Evolutionary conservation across 2,329 filamentous ascomycete species (phyloP), one percentile per base, ranked within the genome.

Genomic region (Tolypocladium inflatum): DNA sequence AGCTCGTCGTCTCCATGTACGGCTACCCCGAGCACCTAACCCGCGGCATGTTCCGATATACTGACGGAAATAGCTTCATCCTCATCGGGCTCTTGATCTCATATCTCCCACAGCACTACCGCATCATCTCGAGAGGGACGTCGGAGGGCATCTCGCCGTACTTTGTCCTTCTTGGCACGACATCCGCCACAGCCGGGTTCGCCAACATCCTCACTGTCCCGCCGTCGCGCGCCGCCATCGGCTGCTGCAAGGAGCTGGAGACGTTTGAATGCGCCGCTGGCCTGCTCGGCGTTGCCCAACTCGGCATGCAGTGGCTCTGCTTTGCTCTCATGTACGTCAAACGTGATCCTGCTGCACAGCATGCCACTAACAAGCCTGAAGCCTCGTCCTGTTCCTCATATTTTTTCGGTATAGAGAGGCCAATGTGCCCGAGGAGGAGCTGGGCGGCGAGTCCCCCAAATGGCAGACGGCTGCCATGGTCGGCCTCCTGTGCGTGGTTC

Each of bases 91-190:
- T 97, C 66, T 79, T 97, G 61, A 76, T 96, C 59, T 97, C 93
- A 39, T 99, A 99, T 76, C 81, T 97, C 2, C 94, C 94, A 1
- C 94, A 99, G 71, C 93, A 97, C 74, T 83, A 88, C 71, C 91
- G 94, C 67, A 97, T 99, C 74, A 90, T 96, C 64, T 79, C 83
- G 45, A 85, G 91, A 57, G 84, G 87, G 61, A 94, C 90, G 17
- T 95, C 93, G 26, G 93, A 96, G 71, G 94, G 94, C 61, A 92
- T 99, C 61, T 97, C 92, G 37, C 93, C 94, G 10, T 94, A 93
- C 73, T 99, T 96, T 70, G 86, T 99, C 63, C 83, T 97, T 2
- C 84, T 99, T n/a, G 94, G 94, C 60, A 90, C 89, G 33, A 93
- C 93, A 1, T 95, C 91, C 9, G 89, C 89, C 65, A 96, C 89